Conservation (phyloP, 1,284 basidiomycete genomes). For the Cutaneotrichosporon cutaneum region DNA sequence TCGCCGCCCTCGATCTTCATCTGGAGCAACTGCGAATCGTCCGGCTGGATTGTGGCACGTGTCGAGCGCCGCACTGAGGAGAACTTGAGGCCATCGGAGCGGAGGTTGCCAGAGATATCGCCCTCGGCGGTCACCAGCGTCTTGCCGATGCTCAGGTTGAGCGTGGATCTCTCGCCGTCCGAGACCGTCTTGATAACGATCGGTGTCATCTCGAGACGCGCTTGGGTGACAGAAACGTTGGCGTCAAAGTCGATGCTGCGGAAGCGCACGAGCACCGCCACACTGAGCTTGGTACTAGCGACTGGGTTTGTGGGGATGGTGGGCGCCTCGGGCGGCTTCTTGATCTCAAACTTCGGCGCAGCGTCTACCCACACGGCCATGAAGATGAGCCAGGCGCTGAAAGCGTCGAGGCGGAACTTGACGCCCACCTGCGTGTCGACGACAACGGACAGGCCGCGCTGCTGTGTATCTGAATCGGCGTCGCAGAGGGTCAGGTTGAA, state of each 20-base stretch:
- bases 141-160: conserved; percentile 66
- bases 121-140: conserved; percentile 66
- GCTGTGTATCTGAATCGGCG: conserved; percentile 11
- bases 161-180: conserved; percentile 40
- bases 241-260: conserved; percentile 69
- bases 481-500: conserved; percentile 37
- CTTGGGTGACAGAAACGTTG: conserved; percentile 62
- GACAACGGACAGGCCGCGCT: conserved; percentile 58
- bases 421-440: conserved; percentile 44
- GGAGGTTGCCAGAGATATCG: conserved; percentile 69
- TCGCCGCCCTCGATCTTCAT: conserved; percentile 73
- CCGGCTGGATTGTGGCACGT: conserved; percentile 36
- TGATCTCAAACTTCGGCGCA: conserved; percentile 36
- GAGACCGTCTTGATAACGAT: conserved; percentile 46
- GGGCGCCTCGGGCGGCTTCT: conserved; percentile 8
- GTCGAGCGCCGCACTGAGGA: conserved; percentile 64
- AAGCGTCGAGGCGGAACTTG: conserved; percentile 45
- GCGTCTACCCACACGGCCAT: conserved; percentile 48
- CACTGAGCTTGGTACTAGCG: conserved; percentile 23
- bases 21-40: conserved; percentile 62
- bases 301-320: not conserved
- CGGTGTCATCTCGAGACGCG: conserved; percentile 65
- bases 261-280: conserved; percentile 64
- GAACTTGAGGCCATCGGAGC: conserved; percentile 71
- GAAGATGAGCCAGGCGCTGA: conserved; percentile 48